Evolutionary conservation across 306 rosid species (phyloP).

Genomic region (Pachyrhizus erosus): DNA sequence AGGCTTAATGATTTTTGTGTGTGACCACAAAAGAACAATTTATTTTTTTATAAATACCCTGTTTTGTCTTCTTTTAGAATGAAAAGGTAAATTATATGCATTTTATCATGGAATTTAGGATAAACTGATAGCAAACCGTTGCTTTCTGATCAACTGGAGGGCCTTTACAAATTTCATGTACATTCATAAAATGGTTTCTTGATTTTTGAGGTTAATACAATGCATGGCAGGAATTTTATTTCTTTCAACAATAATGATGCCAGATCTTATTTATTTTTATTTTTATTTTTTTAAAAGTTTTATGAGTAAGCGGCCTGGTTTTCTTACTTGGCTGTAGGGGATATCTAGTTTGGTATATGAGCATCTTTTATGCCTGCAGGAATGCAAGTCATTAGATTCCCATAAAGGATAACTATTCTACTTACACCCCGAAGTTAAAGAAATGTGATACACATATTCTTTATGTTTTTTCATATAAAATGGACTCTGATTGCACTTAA

Average conservation of each 20-base stretch:
- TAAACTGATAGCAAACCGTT: conserved; percentile 4
- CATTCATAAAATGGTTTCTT: conserved; percentile 14
- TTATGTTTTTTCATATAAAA: conserved; percentile 5
- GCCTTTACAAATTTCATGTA: background rate
- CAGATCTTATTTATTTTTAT: background rate
- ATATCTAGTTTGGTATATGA: conserved; percentile 2
- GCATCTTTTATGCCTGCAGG: conserved; percentile 13
- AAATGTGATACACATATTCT: conserved; percentile 6
- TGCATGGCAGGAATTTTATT: background rate
- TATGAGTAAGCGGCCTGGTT: background rate
- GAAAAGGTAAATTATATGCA: conserved; percentile 11
- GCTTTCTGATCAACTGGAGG: background rate
- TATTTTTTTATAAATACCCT: background rate
- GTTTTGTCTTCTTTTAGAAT: conserved; percentile 17
- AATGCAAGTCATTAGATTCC: conserved; percentile 1
- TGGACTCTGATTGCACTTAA: conserved; percentile 22
- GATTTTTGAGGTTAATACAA: background rate
- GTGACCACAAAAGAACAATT: conserved; percentile 1
- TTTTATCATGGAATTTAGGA: conserved; percentile 6
- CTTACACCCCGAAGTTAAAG: conserved; percentile 16
- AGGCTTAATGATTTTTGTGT: conserved; percentile 5
- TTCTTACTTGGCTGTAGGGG: conserved; percentile 24
- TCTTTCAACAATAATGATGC: conserved; percentile 18
- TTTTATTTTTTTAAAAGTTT: background rate
- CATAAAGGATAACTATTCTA: conserved; percentile 8